Evolutionary conservation across 371 early-diverging fungal genomes (phyloP).

Genomic region (Syncephalastrum sp.): DNA sequence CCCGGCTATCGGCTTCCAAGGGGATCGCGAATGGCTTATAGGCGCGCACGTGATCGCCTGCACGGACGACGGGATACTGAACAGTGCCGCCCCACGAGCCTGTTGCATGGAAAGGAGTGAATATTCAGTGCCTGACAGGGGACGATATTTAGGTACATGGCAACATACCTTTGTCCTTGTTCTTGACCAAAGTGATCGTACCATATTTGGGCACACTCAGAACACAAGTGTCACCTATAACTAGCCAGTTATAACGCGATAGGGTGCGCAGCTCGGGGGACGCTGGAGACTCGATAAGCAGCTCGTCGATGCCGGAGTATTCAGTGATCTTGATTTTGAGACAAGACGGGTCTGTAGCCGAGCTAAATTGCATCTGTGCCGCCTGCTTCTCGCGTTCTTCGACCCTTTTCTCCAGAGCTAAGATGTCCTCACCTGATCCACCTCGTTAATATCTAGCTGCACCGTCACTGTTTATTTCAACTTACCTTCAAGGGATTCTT

Average conservation of each 20-base stretch:
- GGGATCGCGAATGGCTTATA: conserved; percentile 14
- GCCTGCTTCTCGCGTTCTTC: not conserved
- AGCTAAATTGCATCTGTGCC: too few relatives aligned
- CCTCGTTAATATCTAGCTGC: not conserved
- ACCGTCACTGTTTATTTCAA: conserved; percentile 1
- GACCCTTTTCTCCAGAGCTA: conserved; percentile 14
- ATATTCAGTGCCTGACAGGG: too few relatives aligned
- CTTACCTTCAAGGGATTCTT: conserved; percentile 30
- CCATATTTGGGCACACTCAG: conserved; percentile 30
- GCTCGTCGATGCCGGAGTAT: conserved; percentile 51
- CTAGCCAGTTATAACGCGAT: conserved; percentile 49
- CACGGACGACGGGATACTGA: too few relatives aligned
- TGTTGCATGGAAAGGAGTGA: too few relatives aligned
- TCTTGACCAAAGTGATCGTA: conserved; percentile 16
- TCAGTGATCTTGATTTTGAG: conserved; percentile 39
- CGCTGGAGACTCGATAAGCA: conserved; percentile 42
- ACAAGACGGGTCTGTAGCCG: too few relatives aligned
- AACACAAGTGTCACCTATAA: conserved; percentile 41
- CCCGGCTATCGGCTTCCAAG: conserved; percentile 40
- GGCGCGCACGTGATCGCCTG: too few relatives aligned
- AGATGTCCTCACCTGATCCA: conserved; percentile 16
- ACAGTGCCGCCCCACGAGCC: too few relatives aligned
- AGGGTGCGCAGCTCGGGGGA: conserved; percentile 23
- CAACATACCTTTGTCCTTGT: too few relatives aligned
- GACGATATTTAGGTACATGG: too few relatives aligned